Base-by-base conservation (phyloP, 495 filamentous ascomycete genomes). In the Lasiosphaeriaceae sp. region DNA sequence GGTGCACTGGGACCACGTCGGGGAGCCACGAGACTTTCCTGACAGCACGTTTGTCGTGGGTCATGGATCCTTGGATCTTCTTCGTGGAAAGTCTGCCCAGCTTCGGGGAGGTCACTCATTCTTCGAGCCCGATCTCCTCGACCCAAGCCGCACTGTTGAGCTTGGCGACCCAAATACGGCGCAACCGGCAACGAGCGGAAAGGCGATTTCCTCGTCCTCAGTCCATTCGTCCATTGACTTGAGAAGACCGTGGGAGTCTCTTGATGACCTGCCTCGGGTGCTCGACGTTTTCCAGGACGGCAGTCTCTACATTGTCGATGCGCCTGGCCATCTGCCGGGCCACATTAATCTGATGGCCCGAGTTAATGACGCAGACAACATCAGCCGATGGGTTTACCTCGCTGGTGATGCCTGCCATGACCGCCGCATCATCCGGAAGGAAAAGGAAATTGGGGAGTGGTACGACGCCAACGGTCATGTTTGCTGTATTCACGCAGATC, bases 341-440 rank as follows among this genome's bases (percentile, higher is more conserved):
- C 76, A 80, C 57, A 66, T 77, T 26, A 79, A 79, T 50, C 59
- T 78, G 6, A 70, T 80, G 11, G 67, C 60, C 16, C 29, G 53
- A 0, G 39, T 44, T 12, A 55, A 63, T 7, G 49, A 46, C 16
- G 24, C 12, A 12, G 49, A 39, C 0, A 20, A 52, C 16, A 16
- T 4, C 26, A 55, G 16, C 24, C n/a, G 45, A 21, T 71, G 62
- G 51, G 58, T 77, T 7, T 79, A 77, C 43, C 66, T 80, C 0
- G 76, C 66, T 3, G 76, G 74, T 8, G 77, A 79, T 58, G 60
- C 73, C 2, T 75, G 71, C 48, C 77, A 79, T 55, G 71, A 80
- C 56, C 51, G 63, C 6, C 62, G 75, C 8, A 66, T 79, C 16
- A 39, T 80, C 39, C 63, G 59, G 12, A 62, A 60, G 14, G 69